These are phyloP conservation scores for Glonium stellatum DNA, from an alignment of 495 filamentous ascomycete species.

Conservation along the genomic window DNA sequence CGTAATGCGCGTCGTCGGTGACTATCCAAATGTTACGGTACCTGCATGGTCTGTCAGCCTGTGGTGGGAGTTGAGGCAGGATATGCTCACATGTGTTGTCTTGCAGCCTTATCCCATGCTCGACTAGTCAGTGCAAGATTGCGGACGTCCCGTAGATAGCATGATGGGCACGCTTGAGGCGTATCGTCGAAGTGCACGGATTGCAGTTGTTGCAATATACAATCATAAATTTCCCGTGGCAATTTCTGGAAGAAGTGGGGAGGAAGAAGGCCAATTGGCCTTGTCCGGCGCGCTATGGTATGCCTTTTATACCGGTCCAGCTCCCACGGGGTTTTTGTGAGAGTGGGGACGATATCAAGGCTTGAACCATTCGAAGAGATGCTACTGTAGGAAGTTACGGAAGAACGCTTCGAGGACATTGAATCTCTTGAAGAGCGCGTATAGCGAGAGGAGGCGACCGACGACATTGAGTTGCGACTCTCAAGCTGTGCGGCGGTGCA, in stretches of 20 bases:
- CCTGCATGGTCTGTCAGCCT: conserved; percentile 34
- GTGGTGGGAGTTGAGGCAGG: neutral
- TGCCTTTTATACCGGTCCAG: conserved; percentile 22
- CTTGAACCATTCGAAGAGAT: neutral
- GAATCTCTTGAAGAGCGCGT: conserved; percentile 1
- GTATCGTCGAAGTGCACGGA: conserved; percentile 40
- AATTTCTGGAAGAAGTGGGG: conserved; percentile 41
- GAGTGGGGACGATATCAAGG: conserved; percentile 24
- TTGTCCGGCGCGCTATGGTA: conserved; percentile 9
- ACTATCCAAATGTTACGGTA: conserved; percentile 66
- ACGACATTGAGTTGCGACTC: conserved; percentile 3
- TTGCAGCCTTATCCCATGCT: conserved; percentile 61
- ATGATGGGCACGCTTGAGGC: conserved; percentile 58
- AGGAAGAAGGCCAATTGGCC: conserved; percentile 6
- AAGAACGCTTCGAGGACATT: conserved; percentile 1
- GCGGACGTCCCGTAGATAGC: conserved; percentile 70
- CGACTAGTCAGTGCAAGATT: conserved; percentile 59
- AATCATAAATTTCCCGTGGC: conserved; percentile 52
- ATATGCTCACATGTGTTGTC: conserved; percentile 53
- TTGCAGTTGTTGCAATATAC: conserved; percentile 48
- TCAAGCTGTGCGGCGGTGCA: neutral
- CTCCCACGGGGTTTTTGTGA: conserved; percentile 35
- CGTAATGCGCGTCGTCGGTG: conserved; percentile 58
- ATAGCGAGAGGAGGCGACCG: conserved; percentile 6
- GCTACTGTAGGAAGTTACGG: conserved; percentile 4